Evolutionary conservation across 192 early-diverging fungal genomes (phyloP), one percentile per base, ranked within the genome.

Genomic region (Entophlyctis luteolus): DNA sequence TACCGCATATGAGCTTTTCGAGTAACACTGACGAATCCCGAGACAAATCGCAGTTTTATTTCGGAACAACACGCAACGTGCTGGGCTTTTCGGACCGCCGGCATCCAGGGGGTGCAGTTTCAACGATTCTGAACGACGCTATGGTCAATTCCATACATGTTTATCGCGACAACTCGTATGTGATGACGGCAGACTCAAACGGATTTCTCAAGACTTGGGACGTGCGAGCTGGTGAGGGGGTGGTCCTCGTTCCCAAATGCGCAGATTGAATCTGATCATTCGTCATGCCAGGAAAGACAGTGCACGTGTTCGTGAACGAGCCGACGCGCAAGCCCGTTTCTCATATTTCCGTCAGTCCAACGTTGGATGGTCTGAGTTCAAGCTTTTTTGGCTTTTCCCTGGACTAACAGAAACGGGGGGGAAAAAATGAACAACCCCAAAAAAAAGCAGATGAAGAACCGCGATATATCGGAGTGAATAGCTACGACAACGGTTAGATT

Each of bases 181-280:
- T 92, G 50, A 75, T 91, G 28, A 87, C 93, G 0, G 93, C 91
- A 20, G 95, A 98, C 74, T 89, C 89, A 5, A 70, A 80, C 1
- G 95, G 95, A n/a, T 84, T 82, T 58, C 67, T 98, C 12, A 95
- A 96, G 73, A 91, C 90, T 37, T 98, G 95, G 95, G 93, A 98
- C 70, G 79, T 94, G 37, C 81, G 93, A 23, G 84, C 85, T 16
- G 83, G 87, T 73, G 74, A 70, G 65, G 79, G 39, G 39, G 8
- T 20, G 25, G 8, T n/a, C 14, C 10, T 58, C 35, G 35, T 58
- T 34, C 8, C n/a, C 8, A 42, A 42, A 42, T 42, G 8, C n/a
- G 39, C 8, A 28, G 65, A 27, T 23, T 66, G 59, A 18, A 34
- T 4, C 50, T 27, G 39, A 12, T 12, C n/a, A 12, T 42, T 8